Evolutionary conservation across 257 asterid species (phyloP), one percentile per base, ranked within the genome.

Genomic region (Nicotiana paniculata): DNA sequence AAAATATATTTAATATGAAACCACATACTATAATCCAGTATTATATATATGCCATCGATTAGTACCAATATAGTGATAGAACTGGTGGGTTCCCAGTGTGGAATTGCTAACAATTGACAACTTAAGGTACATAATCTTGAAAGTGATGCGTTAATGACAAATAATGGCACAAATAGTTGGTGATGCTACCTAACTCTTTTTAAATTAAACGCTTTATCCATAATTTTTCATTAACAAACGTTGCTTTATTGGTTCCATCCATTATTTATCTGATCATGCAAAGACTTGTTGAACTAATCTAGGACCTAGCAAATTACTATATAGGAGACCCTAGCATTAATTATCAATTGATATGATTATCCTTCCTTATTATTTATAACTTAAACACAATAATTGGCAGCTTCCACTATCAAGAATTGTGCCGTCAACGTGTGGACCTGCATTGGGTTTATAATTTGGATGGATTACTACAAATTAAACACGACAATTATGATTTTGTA

Each of bases 391-490:
- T 75, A 75, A 51, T 75, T 75, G 64, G 46, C 24, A 75, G 63
- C 43, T 51, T 75, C 9, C 59, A 51, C 63, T 51, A 74, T 63
- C 46, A 75, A 26, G 46, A 75, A 75, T 75, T 75, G 9, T 75
- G 46, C 48, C 64, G 63, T 75, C 79, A 75, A 26, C 63, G 79
- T 75, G 79, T 75, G 79, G 63, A 15, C 46, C 79, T 51, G 26
- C 46, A 51, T 43, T 51, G 63, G 10, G 63, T 51, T 51, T 28
- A 51, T 10, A 1, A 72, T 51, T 75, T 75, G 9, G 64, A 75
- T 75, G 28, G 64, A 75, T 75, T 8, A 51, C 80, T 26, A 75
- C 80, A 15, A 21, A 21, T 21, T 21, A 21, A 51, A 28, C 8
- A 46, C 13, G 61, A 48, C 79, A 48, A 74, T 74, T 26, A 48